Conservation (phyloP, 352 stramenopile species). For the Pythium aphanidermatum region DNA sequence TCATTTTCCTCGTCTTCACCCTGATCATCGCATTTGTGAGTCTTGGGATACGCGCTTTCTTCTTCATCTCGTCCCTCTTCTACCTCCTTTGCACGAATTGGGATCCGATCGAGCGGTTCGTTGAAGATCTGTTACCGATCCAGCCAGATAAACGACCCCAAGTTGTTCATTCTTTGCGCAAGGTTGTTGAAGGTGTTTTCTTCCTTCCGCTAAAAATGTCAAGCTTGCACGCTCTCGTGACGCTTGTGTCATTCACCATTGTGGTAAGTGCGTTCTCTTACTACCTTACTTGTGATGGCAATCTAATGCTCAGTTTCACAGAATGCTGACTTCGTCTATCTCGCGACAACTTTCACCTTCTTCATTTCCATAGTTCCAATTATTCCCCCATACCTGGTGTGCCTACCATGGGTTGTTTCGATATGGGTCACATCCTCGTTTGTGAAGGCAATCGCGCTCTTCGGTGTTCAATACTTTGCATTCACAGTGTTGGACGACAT, state of each 20-base stretch:
- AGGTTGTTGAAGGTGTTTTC: slow-evolving; percentile 83
- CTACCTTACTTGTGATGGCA: neutral
- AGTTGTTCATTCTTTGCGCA: slow-evolving; percentile 62
- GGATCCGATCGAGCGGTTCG: slow-evolving; percentile 82
- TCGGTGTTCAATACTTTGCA: slow-evolving; percentile 78
- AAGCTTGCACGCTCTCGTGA: slow-evolving; percentile 84
- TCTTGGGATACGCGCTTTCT: slow-evolving; percentile 78
- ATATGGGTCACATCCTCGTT: slow-evolving; percentile 77
- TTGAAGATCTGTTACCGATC: slow-evolving; percentile 72
- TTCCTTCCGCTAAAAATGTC: slow-evolving; percentile 87
- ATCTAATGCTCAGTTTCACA: slow-evolving; percentile 18
- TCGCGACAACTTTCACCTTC: slow-evolving; percentile 81
- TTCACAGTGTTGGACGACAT: slow-evolving; percentile 85
- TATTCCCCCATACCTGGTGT: slow-evolving; percentile 82
- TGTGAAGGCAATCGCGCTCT: slow-evolving; percentile 72
- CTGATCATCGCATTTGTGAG: slow-evolving; percentile 83
- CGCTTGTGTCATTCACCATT: slow-evolving; percentile 79
- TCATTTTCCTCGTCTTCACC: slow-evolving; percentile 71
- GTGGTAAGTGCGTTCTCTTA: slow-evolving; percentile 62
- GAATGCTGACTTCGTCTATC: slow-evolving; percentile 84
- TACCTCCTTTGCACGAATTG: slow-evolving; percentile 83
- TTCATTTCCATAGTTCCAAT: slow-evolving; percentile 88
- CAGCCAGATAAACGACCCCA: slow-evolving; percentile 64
- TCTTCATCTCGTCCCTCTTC: slow-evolving; percentile 86
- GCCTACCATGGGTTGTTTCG: slow-evolving; percentile 73